Conservation (phyloP, 306 rosid genomes). For the Cicer yamashitae region DNA sequence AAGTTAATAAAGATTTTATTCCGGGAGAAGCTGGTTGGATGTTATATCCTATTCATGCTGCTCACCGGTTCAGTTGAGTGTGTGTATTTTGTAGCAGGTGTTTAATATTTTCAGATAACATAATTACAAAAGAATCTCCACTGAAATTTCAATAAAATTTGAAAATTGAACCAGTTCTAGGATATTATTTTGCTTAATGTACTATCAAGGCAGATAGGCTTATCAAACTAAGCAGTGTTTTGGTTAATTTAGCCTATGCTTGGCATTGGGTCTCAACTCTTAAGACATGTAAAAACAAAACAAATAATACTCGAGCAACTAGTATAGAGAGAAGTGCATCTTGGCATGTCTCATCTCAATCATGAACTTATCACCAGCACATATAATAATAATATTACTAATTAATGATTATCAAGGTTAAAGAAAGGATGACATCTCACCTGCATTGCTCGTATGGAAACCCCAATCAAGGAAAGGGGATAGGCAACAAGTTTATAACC, state of each 20-base stretch:
- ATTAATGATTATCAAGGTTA: slow-evolving; percentile 3
- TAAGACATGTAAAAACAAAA: not conserved
- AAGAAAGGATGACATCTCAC: slow-evolving; percentile 51
- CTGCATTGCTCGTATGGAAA: slow-evolving; percentile 92
- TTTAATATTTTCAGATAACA: not conserved
- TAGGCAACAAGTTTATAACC: slow-evolving; percentile 85
- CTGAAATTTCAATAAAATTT: not conserved
- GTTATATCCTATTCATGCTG: not conserved
- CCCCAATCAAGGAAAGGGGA: slow-evolving; percentile 91
- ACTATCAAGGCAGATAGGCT: not conserved
- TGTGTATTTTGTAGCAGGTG: not conserved
- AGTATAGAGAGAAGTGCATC: not conserved
- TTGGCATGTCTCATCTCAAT: slow-evolving; percentile 34
- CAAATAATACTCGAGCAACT: not conserved
- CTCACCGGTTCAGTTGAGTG: not conserved
- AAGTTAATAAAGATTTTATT: not conserved
- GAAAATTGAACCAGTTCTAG: not conserved
- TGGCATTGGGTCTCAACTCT: not conserved
- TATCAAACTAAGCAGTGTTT: not conserved
- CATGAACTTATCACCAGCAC: slow-evolving; percentile 11
- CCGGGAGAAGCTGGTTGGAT: not conserved
- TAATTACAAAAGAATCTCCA: not conserved
- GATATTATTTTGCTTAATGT: slow-evolving; percentile 6
- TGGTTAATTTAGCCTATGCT: not conserved
- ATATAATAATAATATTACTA: not conserved